These are phyloP conservation scores for Paraglomus occultum DNA, from an alignment of 192 early-diverging fungal species.

Conservation along the genomic window DNA sequence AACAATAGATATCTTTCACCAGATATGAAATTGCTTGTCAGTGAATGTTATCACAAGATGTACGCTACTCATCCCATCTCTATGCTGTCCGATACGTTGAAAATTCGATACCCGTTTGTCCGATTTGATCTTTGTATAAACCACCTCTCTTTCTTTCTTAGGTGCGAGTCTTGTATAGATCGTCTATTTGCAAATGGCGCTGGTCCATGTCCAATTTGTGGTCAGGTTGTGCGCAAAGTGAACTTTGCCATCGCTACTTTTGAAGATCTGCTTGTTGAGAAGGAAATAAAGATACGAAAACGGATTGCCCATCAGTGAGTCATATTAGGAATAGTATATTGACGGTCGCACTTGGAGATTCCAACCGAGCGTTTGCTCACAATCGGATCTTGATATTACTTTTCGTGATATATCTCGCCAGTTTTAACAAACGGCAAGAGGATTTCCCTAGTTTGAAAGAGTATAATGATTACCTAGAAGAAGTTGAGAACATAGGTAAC, in stretches of 20 bases:
- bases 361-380: not conserved
- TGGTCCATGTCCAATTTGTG: slow-evolving; percentile 85
- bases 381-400: not conserved
- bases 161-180: slow-evolving; percentile 91
- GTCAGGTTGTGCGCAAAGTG: slow-evolving; percentile 72
- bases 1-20: slow-evolving; percentile 84
- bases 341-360: no score
- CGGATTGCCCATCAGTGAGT: slow-evolving; percentile 66
- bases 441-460: slow-evolving; percentile 73
- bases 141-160: slow-evolving; percentile 30
- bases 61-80: slow-evolving; percentile 31
- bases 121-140: not conserved
- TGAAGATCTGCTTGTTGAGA: slow-evolving; percentile 93
- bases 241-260: slow-evolving; percentile 89
- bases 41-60: slow-evolving; percentile 96
- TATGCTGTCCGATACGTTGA: not conserved
- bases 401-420: not conserved
- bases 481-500: slow-evolving; percentile 81
- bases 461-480: slow-evolving; percentile 93
- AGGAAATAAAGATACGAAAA: slow-evolving; percentile 85
- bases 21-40: slow-evolving; percentile 84
- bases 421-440: slow-evolving; percentile 66
- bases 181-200: slow-evolving; percentile 81
- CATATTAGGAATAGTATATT: no score
- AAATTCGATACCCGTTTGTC: not conserved